A percentile compares a stretch with the other conserved stretches of the same genome.
These are phyloP conservation scores for Astragalus glycyphyllos DNA, from an alignment of 306 rosid genomes.

Conservation along the genomic window DNA sequence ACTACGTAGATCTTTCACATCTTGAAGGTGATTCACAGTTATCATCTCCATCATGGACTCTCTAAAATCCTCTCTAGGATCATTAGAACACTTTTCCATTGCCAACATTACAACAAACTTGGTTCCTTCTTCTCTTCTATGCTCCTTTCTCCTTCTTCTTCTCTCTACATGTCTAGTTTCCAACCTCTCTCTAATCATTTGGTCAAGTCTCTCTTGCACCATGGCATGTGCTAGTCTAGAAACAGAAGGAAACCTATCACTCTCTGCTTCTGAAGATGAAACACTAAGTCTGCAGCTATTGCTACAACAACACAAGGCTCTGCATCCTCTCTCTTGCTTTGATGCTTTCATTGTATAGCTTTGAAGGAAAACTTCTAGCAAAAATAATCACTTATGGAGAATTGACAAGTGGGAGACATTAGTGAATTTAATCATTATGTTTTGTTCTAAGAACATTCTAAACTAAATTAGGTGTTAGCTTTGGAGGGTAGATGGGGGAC, in stretches of 20 bases:
- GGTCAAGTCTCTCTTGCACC: slow-evolving; percentile 94
- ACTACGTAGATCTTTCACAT: slow-evolving; percentile 76
- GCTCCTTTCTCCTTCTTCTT: slow-evolving; percentile 60
- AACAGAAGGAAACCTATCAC: slow-evolving; percentile 68
- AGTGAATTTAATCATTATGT: slow-evolving; percentile 62
- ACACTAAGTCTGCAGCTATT: slow-evolving; percentile 70
- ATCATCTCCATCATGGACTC: slow-evolving; percentile 89
- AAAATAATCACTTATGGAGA: slow-evolving; percentile 63
- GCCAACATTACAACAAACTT: slow-evolving; percentile 87
- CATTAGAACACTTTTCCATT: slow-evolving; percentile 77
- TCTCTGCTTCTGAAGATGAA: slow-evolving; percentile 86
- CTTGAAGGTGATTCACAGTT: slow-evolving; percentile 63
- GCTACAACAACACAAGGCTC: slow-evolving; percentile 71
- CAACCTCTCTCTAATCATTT: slow-evolving; percentile 71
- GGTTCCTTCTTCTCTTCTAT: slow-evolving; percentile 58
- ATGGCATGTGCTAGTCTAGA: slow-evolving; percentile 92
- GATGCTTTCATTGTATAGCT: slow-evolving; percentile 62
- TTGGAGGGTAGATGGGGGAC: slow-evolving; percentile 59
- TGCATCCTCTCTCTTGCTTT: slow-evolving; percentile 64
- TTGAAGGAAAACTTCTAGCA: slow-evolving; percentile 50
- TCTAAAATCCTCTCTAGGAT: slow-evolving; percentile 85
- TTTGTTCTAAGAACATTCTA: slow-evolving; percentile 49
- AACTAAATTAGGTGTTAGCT: slow-evolving; percentile 39
- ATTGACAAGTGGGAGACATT: slow-evolving; percentile 67
- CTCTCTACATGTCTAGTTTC: slow-evolving; percentile 58